Base-by-base conservation (phyloP, 2,329 filamentous ascomycete genomes). In the Calonectria hawksworthii region DNA sequence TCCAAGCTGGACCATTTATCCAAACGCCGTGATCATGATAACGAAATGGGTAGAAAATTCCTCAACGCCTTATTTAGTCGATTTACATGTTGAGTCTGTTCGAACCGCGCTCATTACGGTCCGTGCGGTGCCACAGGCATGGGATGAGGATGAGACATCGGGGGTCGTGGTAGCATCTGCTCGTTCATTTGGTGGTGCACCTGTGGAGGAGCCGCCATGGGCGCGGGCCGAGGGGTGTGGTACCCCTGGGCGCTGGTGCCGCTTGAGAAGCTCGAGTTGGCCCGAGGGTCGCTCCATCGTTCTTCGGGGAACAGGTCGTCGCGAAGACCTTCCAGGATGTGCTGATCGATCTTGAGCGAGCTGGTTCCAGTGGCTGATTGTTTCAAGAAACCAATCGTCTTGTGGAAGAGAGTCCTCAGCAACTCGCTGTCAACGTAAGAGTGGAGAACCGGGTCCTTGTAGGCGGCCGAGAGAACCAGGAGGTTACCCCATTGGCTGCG, bases 401-500 rank as follows among this genome's bases (percentile, higher is more conserved):
- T 92, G 51, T 87, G 83, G 72, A 98, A 92, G 0, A 98, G 89
- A 1, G 84, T 82, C 56, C 89, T 86, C 10, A 98, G 86, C 3
- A 87, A 85, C 0, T 89, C 83, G 63, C 86, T 85, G 4, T 91
- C 84, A 26, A 98, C 89, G 36, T 92, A 90, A 7, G 86, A 83
- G 7, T 86, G 86, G 1, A 98, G 89, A 32, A 89, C 86, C 6
- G 88, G 89, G 61, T 96, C 94, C 75, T 90, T 91, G 84, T 92
- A 96, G 4, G 94, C 94, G 1, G 96, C 96, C 32, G 95, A 92
- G 3, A 99, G 91, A n/a, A 98, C 95, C 64, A 99, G 89, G 81
- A 98, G 92, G 83, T 99, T 99, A 73, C 97, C 96, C 88, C 98
- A 99, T 95, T 99, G 97, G 8, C 96, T 98, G 76, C 7, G 36